Percentiles rank a stretch among this genome's conserved stretches.
These are phyloP conservation scores for Podaxis sp. DNA, from an alignment of 768 basidiomycete species.

Conservation along the genomic window DNA sequence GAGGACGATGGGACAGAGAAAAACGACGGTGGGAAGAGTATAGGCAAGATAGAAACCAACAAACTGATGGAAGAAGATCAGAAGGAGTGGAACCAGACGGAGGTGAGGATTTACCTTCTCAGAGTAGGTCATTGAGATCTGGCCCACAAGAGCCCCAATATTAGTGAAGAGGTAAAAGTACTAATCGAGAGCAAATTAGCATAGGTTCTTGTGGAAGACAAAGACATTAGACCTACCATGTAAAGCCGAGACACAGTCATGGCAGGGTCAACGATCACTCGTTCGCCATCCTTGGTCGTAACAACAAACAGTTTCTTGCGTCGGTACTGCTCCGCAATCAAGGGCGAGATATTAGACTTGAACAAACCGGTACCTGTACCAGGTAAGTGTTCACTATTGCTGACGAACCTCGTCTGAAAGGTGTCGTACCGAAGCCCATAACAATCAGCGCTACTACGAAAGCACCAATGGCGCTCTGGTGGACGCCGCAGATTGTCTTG, in stretches of 20 bases:
- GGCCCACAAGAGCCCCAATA: slow-evolving; percentile 66
- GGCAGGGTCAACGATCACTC: slow-evolving; percentile 72
- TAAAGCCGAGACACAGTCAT: slow-evolving; percentile 70
- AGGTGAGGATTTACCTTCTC: slow-evolving; percentile 42
- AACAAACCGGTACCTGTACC: slow-evolving; percentile 62
- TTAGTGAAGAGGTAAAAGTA: slow-evolving; percentile 78
- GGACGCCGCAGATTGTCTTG: slow-evolving; percentile 65
- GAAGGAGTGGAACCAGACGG: neutral
- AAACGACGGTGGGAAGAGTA: slow-evolving; percentile 59
- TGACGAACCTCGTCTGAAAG: neutral
- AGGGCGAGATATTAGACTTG: slow-evolving; percentile 75
- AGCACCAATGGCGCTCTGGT: slow-evolving; percentile 44
- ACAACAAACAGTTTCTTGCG: slow-evolving; percentile 51
- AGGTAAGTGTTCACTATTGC: slow-evolving; percentile 15
- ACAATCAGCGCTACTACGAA: slow-evolving; percentile 63
- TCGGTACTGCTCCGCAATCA: slow-evolving; percentile 76
- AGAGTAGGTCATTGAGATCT: slow-evolving; percentile 69
- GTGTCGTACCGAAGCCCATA: slow-evolving; percentile 42
- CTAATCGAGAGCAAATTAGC: slow-evolving; percentile 22
- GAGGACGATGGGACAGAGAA: slow-evolving; percentile 61
- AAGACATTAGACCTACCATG: slow-evolving; percentile 48
- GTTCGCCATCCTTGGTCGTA: slow-evolving; percentile 53
- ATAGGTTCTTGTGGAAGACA: neutral
- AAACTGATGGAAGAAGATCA: slow-evolving; percentile 32
- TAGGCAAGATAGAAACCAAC: slow-evolving; percentile 70